Conservation (phyloP, 768 basidiomycete genomes). For the Coprinellus micaceus region DNA sequence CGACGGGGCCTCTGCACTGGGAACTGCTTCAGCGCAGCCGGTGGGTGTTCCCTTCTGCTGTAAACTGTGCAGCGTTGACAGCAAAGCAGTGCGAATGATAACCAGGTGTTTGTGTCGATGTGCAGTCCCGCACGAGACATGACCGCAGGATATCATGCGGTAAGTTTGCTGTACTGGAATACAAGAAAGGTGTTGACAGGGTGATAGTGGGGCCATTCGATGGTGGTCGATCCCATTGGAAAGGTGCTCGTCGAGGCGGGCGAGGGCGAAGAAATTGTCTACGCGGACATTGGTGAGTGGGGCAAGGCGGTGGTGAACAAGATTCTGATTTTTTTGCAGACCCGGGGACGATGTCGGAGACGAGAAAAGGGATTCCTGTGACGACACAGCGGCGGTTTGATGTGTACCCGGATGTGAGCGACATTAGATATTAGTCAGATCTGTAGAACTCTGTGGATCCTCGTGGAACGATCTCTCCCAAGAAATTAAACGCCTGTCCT, state of each 20-base stretch:
- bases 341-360: conserved; percentile 56
- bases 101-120: conserved; percentile 95
- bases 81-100: conserved; percentile 83
- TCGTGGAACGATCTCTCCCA: conserved; percentile 41
- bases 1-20: conserved; percentile 96
- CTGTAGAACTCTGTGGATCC: conserved; percentile 40
- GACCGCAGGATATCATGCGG: conserved; percentile 83
- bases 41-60: conserved; percentile 36
- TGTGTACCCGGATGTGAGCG: conserved; percentile 77
- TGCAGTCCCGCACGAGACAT: conserved; percentile 90
- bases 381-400: conserved; percentile 88
- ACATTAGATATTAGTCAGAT: conserved; percentile 36
- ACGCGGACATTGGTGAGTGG: conserved; percentile 73
- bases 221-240: conserved; percentile 89
- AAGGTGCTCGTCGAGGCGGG: conserved; percentile 68
- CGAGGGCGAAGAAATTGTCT: conserved; percentile 76
- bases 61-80: conserved; percentile 1
- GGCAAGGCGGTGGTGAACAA: no score
- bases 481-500: conserved; percentile 25
- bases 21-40: conserved; percentile 82
- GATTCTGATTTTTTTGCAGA: conserved; percentile 19
- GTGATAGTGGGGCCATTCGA: conserved; percentile 80
- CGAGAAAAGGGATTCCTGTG: conserved; percentile 86
- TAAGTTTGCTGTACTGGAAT: conserved; percentile 32
- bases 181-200: neutral